Percentiles rank a stretch among this genome's conserved stretches.
These are phyloP conservation scores for Samsoniella hepiali DNA, from an alignment of 2,329 filamentous ascomycete species.

Conservation along the genomic window DNA sequence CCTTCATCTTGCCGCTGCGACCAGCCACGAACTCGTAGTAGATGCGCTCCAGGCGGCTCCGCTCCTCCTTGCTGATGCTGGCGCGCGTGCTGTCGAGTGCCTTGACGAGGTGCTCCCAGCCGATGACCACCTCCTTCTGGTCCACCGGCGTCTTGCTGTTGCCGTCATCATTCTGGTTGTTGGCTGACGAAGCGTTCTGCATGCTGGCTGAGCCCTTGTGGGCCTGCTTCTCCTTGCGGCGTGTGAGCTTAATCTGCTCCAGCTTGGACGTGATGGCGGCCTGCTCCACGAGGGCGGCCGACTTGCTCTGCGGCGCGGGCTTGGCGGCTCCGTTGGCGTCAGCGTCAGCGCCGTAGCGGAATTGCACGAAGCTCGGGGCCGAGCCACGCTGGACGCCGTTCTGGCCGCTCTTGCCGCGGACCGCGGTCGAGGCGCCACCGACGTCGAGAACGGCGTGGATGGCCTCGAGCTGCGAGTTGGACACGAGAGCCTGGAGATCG, in stretches of 20 bases:
- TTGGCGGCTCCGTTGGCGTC: constrained; percentile 34
- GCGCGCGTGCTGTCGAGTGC: constrained; percentile 74
- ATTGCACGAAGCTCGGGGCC: constrained; percentile 68
- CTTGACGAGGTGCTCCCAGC: constrained; percentile 77
- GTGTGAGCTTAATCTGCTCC: constrained; percentile 69
- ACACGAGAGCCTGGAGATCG: constrained; percentile 90
- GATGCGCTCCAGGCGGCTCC: constrained; percentile 69
- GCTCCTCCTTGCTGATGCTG: constrained; percentile 79
- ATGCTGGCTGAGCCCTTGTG: constrained; percentile 26
- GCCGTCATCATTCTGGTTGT: constrained; percentile 25
- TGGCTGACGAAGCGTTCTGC: not conserved
- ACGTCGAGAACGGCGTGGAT: constrained; percentile 82
- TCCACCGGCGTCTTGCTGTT: constrained; percentile 33
- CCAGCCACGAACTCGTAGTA: constrained; percentile 92
- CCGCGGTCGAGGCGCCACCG: constrained; percentile 40
- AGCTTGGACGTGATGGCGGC: constrained; percentile 79
- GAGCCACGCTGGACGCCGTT: constrained; percentile 29
- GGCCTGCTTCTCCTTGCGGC: constrained; percentile 45
- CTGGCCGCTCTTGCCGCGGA: constrained; percentile 35
- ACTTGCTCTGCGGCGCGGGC: constrained; percentile 46
- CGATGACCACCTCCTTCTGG: constrained; percentile 71
- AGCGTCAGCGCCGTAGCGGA: constrained; percentile 69
- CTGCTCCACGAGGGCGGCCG: constrained; percentile 65
- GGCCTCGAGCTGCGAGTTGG: constrained; percentile 94
- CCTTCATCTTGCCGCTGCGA: constrained; percentile 91